phyloP scores from a whole-genome alignment of 768 basidiomycete species.

The Calvatia gigantea region DNA sequence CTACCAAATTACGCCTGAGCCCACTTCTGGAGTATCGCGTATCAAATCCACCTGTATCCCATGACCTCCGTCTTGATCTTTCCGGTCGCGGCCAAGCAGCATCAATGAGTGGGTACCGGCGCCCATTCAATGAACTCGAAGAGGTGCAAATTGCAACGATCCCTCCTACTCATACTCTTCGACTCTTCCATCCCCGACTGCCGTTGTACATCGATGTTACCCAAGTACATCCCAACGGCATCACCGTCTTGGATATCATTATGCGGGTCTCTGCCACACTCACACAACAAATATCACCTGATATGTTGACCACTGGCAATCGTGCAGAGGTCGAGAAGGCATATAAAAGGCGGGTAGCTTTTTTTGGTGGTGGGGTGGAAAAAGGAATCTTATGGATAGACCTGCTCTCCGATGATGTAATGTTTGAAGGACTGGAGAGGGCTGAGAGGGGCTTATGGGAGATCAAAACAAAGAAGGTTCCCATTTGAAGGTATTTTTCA shows the following conservation, averaged over 20 bases:
- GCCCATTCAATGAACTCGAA: slow-evolving; percentile 12
- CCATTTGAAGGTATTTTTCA: too few relatives aligned
- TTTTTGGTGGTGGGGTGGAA: slow-evolving; percentile 24
- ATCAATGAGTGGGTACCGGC: slow-evolving; percentile 33
- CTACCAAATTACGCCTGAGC: slow-evolving; percentile 25
- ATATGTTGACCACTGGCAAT: slow-evolving; percentile 11
- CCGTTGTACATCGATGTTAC: slow-evolving; percentile 17
- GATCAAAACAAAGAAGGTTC: slow-evolving; percentile 42
- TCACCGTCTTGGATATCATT: slow-evolving; percentile 15
- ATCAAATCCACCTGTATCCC: slow-evolving; percentile 34
- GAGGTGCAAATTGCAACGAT: slow-evolving; percentile 13
- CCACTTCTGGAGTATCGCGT: slow-evolving; percentile 26
- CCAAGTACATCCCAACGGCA: slow-evolving; percentile 3
- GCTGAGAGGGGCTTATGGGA: slow-evolving; percentile 61
- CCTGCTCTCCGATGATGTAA: slow-evolving; percentile 48
- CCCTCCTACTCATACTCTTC: slow-evolving; percentile 10
- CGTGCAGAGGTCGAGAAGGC: slow-evolving; percentile 13
- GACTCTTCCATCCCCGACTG: slow-evolving; percentile 13
- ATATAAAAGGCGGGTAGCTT: slow-evolving; percentile 27
- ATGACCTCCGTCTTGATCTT: slow-evolving; percentile 49
- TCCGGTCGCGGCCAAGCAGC: slow-evolving; percentile 30
- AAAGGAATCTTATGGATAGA: slow-evolving; percentile 57
- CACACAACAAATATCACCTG: slow-evolving; percentile 6
- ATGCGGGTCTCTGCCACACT: slow-evolving; percentile 1
- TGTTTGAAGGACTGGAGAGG: slow-evolving; percentile 51